Evolutionary conservation across 2,329 filamentous ascomycete species (phyloP).

Genomic region (Cryphonectria radicalis): DNA sequence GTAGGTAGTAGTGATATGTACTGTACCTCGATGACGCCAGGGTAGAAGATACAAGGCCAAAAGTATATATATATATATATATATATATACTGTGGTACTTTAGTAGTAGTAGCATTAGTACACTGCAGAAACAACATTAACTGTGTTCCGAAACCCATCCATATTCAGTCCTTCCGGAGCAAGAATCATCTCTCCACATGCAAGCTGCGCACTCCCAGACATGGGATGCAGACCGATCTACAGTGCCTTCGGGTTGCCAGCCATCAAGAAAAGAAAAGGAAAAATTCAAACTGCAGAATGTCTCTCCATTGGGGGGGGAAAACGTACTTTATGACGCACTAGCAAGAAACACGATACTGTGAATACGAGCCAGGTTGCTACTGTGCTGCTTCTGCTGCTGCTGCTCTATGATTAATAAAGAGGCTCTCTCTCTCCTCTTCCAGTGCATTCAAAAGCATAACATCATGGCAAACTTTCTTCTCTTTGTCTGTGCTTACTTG

Average conservation of each 20-base stretch:
- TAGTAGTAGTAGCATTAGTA: background rate
- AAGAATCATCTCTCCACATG: background rate
- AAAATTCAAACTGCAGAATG: no score
- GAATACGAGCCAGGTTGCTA: constrained; percentile 24
- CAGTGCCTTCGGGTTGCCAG: background rate
- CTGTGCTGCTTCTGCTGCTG: background rate
- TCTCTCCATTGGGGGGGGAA: background rate
- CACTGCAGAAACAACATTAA: no score
- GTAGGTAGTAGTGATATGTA: no score
- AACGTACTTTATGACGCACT: background rate
- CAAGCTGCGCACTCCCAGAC: background rate
- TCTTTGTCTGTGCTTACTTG: no score
- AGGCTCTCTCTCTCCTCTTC: no score
- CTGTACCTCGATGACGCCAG: background rate
- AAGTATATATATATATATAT: background rate
- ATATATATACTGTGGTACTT: no score
- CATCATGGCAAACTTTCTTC: no score
- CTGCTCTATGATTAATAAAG: background rate
- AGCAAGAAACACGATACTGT: constrained; percentile 20
- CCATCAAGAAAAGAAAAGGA: background rate
- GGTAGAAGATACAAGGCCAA: background rate
- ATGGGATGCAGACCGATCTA: background rate
- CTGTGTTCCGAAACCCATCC: background rate
- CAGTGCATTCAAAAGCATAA: no score
- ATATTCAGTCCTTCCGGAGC: background rate